phyloP scores from a whole-genome alignment of 768 basidiomycete genomes.

The Leucocoprinus leucothites region DNA sequence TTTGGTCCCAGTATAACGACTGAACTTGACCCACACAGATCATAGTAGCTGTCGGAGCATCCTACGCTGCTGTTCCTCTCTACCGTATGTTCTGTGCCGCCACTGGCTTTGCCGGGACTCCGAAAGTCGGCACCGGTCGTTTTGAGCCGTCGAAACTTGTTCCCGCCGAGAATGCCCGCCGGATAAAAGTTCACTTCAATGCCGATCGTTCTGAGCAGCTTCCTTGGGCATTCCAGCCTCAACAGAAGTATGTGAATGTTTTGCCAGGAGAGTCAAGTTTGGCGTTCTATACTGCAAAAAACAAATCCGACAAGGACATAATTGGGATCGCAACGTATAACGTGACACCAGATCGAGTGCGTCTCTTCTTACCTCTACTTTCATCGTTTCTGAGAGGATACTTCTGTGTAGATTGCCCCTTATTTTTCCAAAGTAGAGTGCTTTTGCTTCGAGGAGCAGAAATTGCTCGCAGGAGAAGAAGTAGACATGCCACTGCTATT shows the following conservation, averaged over 20 bases:
- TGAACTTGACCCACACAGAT: slow-evolving; percentile 45
- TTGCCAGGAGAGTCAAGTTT: slow-evolving; percentile 94
- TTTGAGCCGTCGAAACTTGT: slow-evolving; percentile 85
- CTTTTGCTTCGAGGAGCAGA: slow-evolving; percentile 99
- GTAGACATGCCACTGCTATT: slow-evolving; percentile 98
- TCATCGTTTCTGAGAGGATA: neutral
- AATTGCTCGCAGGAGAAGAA: slow-evolving; percentile 90
- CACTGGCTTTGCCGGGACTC: slow-evolving; percentile 95
- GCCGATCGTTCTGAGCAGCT: slow-evolving; percentile 86
- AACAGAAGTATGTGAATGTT: slow-evolving; percentile 86
- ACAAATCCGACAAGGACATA: slow-evolving; percentile 79
- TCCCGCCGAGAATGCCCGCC: slow-evolving; percentile 60
- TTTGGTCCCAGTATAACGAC: neutral
- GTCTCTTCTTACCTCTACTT: slow-evolving; percentile 22
- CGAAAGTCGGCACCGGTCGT: slow-evolving; percentile 81
- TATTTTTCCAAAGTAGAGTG: slow-evolving; percentile 99
- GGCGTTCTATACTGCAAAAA: slow-evolving; percentile 95
- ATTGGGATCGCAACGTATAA: slow-evolving; percentile 99
- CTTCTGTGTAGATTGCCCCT: slow-evolving; percentile 72
- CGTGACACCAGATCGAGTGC: slow-evolving; percentile 93
- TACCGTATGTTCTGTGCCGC: slow-evolving; percentile 98
- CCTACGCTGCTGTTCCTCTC: slow-evolving; percentile 96
- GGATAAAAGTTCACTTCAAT: slow-evolving; percentile 95
- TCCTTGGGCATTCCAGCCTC: slow-evolving; percentile 91
- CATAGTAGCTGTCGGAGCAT: slow-evolving; percentile 72